phyloP scores from a whole-genome alignment of 306 rosid species.

The Corylus avellana region DNA sequence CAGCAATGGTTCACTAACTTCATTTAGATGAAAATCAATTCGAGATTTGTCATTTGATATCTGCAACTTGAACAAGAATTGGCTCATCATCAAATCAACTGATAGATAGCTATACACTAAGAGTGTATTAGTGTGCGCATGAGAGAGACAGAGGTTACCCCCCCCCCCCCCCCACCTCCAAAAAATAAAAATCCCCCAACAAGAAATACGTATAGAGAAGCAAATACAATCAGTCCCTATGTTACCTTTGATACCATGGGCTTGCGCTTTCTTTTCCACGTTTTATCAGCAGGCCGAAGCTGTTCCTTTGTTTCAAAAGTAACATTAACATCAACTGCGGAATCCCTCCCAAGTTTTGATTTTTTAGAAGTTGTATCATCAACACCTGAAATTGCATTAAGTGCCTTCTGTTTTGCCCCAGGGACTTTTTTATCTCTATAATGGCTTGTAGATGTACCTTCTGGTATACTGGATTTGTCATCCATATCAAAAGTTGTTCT shows the following conservation, averaged over 20 bases:
- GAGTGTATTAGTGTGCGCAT: background rate
- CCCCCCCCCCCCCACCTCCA: background rate
- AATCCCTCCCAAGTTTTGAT: conserved; percentile 64
- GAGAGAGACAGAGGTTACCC: background rate
- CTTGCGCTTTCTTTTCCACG: conserved; percentile 65
- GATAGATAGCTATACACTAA: background rate
- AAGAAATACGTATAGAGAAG: background rate
- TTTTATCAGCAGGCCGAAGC: conserved; percentile 38
- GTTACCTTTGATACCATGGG: conserved; percentile 48
- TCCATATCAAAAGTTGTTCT: conserved; percentile 46
- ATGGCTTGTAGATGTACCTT: conserved; percentile 63
- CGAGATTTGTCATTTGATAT: conserved; percentile 38
- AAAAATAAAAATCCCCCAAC: conserved; percentile 2
- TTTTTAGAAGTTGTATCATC: conserved; percentile 50
- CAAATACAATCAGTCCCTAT: background rate
- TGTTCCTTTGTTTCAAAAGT: conserved; percentile 52
- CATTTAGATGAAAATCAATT: conserved; percentile 25
- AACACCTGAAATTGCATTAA: conserved; percentile 38
- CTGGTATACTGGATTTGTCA: conserved; percentile 54
- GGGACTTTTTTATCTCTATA: conserved; percentile 47
- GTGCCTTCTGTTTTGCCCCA: conserved; percentile 37
- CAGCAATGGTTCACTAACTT: conserved; percentile 36
- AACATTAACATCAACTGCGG: conserved; percentile 31
- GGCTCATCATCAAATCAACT: conserved; percentile 21
- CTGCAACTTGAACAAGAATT: conserved; percentile 40